Conservation (phyloP, 306 rosid species). For the Ziziphus jujuba region DNA sequence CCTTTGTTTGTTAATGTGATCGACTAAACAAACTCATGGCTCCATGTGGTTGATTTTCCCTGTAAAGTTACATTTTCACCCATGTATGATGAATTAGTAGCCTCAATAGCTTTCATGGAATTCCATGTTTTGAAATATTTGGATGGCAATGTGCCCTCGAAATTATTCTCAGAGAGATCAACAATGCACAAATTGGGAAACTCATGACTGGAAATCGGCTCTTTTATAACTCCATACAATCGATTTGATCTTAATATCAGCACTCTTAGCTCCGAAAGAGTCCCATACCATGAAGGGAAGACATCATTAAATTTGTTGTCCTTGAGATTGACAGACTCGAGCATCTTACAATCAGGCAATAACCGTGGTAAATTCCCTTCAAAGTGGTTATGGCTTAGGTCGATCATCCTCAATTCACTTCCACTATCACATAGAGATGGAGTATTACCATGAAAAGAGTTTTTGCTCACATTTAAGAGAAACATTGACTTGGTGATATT, state of each 20-base stretch:
- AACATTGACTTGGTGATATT: not conserved
- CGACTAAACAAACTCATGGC: too few relatives aligned
- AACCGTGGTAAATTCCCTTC: not conserved
- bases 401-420: not conserved
- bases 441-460: not conserved
- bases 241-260: not conserved
- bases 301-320: not conserved
- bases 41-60: too few relatives aligned
- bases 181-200: not conserved
- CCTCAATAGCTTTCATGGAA: not conserved
- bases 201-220: not conserved
- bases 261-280: not conserved
- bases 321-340: not conserved
- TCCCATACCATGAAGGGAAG: slow-evolving; percentile 3
- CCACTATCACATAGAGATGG: not conserved
- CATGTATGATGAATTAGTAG: not conserved
- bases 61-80: not conserved
- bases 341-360: not conserved
- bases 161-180: not conserved
- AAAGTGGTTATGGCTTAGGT: not conserved
- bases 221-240: not conserved
- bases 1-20: too few relatives aligned
- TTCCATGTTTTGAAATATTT: not conserved
- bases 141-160: not conserved
- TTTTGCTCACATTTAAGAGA: not conserved